Evolutionary conservation across 108 stramenopile genomes (phyloP), one percentile per base, ranked within the genome.

Genomic region (Poteriospumella lacustris): DNA sequence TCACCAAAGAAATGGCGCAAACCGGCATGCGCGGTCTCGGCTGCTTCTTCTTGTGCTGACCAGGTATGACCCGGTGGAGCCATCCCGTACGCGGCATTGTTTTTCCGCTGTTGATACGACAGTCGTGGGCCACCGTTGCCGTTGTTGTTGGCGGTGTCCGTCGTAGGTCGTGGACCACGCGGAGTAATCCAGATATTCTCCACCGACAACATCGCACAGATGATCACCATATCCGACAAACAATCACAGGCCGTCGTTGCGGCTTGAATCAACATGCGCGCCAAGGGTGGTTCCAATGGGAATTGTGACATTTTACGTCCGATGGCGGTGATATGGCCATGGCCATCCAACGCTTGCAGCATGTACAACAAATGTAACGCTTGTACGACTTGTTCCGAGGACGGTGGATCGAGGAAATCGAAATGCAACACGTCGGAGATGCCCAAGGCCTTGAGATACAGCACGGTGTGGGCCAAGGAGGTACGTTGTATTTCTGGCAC

Each of bases 381-480:
- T 56, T 84, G 78, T 5, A 42, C 39, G n/a, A 88, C 38, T 59
- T 85, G 79, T 0, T 84, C 86, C 41, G 43, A 33, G 1, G 86
- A 76, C 1, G 95, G 97, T 19, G 92, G 84, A 76, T 92, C 92
- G 26, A 99, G 59, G 78, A 91, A 97, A 62, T 95, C 94, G 81
- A 97, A 99, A 1, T 76, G 72, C 24, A 85, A 64, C 1, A 90
- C 90, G 82, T 95, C 92, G 56, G 84, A 82, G 28, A 97, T 87
- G n/a, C 97, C 97, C 89, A 97, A 87, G 5, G 88, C 89, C 84
- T 95, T 91, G 56, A 99, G 84, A 75, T 92, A 90, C 38, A 99
- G 79, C 5, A 97, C 85, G 3, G 95, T 93, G 64, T 93, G 87
- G 24, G 92, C 85, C n/a, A 96, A 79, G 67, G 88, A 86, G 2